Percentiles rank a stretch among this genome's conserved stretches.
Conservation (phyloP, 2,329 filamentous ascomycete genomes). For the Boeremia lycopersici region DNA sequence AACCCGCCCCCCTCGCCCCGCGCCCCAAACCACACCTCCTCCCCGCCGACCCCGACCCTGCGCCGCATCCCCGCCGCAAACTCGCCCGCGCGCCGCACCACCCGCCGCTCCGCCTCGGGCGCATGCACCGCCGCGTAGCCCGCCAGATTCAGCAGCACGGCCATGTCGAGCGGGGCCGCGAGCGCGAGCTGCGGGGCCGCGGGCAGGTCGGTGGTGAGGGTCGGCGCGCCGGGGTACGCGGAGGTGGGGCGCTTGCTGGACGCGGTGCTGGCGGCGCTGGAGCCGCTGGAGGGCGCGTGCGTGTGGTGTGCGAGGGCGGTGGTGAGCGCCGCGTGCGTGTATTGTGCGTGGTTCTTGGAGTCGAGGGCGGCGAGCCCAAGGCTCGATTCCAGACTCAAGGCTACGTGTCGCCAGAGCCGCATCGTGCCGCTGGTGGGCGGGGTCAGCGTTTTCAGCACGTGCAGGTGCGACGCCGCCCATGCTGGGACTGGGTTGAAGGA, state of each 20-base stretch:
- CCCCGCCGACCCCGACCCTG: conserved; percentile 23
- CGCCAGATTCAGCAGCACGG: conserved; percentile 31
- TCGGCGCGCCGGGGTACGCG: not conserved
- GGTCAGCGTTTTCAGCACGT: conserved; percentile 28
- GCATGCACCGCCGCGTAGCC: conserved; percentile 28
- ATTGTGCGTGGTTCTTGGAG: conserved; percentile 28
- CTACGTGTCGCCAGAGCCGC: conserved; percentile 26
- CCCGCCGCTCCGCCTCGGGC: conserved; percentile 27
- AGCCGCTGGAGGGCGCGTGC: not conserved
- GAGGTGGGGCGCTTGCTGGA: conserved; percentile 6
- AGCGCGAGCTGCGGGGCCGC: not conserved
- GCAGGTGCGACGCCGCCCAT: conserved; percentile 36
- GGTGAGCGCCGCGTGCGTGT: conserved; percentile 26
- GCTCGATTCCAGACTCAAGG: conserved; percentile 27
- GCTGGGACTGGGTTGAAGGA: conserved; percentile 24
- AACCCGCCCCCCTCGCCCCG: conserved; percentile 1
- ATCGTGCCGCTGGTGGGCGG: conserved; percentile 5
- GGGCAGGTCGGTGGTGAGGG: not conserved
- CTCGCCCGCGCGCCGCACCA: conserved; percentile 31
- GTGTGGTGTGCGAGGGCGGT: conserved; percentile 22
- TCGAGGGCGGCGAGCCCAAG: conserved; percentile 24
- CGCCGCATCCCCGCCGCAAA: conserved; percentile 29
- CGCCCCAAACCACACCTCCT: conserved; percentile 23
- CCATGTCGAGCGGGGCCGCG: conserved; percentile 29
- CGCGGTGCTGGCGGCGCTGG: conserved; percentile 7